phyloP scores from a whole-genome alignment of 768 basidiomycete species.

The Russula sp. region DNA sequence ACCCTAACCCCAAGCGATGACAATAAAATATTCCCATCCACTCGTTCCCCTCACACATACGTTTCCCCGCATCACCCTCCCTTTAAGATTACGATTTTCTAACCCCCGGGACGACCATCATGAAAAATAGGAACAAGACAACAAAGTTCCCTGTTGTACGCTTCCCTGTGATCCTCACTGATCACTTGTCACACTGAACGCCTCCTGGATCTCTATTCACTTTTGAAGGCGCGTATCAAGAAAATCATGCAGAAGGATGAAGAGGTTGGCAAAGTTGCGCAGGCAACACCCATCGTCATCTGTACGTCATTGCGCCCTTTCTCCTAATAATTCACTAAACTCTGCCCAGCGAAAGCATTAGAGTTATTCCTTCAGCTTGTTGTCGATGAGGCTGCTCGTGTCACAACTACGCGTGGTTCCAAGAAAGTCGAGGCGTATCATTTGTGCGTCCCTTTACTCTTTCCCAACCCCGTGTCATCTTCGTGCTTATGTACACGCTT shows the following conservation, averaged over 20 bases:
- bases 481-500: not conserved
- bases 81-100: not conserved
- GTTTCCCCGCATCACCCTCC: not conserved
- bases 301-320: slow-evolving; percentile 54
- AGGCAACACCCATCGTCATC: slow-evolving; percentile 93
- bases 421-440: slow-evolving; percentile 93
- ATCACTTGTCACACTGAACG: slow-evolving; percentile 3
- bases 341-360: slow-evolving; percentile 76
- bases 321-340: slow-evolving; percentile 1
- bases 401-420: slow-evolving; percentile 72
- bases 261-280: slow-evolving; percentile 97
- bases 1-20: slow-evolving; percentile 2
- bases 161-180: slow-evolving; percentile 20
- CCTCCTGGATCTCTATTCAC: not conserved
- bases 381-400: slow-evolving; percentile 76
- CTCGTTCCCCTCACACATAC: not conserved
- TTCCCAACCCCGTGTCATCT: not conserved
- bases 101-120: slow-evolving; percentile 32
- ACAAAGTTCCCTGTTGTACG: slow-evolving; percentile 90
- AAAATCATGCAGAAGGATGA: slow-evolving; percentile 99
- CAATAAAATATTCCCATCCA: not conserved
- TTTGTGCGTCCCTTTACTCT: slow-evolving; percentile 55
- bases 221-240: slow-evolving; percentile 86
- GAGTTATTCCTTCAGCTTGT: slow-evolving; percentile 88
- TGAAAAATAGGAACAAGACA: slow-evolving; percentile 91